A percentile compares a stretch with the other conserved stretches of the same genome.
Evolutionary conservation across 805 yeast species (phyloP).

Genomic region (Kurtzmaniella cleridarum): DNA sequence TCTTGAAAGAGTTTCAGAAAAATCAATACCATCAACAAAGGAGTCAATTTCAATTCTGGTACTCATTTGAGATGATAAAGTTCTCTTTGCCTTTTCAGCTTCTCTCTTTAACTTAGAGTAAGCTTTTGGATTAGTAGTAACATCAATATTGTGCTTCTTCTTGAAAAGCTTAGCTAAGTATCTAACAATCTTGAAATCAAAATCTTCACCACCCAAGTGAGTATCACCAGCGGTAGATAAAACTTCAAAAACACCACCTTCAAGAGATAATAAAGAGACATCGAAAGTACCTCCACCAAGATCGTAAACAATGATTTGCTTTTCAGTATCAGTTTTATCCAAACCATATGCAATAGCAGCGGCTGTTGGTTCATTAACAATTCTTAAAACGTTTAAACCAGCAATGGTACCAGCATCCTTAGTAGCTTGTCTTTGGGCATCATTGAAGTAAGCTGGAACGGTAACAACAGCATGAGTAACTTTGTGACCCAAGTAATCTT

Average conservation of each 20-base stretch:
- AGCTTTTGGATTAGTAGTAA: conserved; percentile 37
- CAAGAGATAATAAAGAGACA: conserved; percentile 82
- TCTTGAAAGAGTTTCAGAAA: conserved; percentile 42
- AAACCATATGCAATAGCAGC: conserved; percentile 66
- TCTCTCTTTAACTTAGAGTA: conserved; percentile 43
- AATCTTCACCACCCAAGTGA: conserved; percentile 49
- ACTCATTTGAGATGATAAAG: conserved; percentile 41
- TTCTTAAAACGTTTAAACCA: conserved; percentile 90
- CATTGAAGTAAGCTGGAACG: conserved; percentile 96
- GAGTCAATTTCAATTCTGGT: conserved; percentile 42
- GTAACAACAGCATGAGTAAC: conserved; percentile 87
- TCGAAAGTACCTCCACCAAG: conserved; percentile 62
- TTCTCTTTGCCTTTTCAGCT: conserved; percentile 46
- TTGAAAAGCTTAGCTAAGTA: conserved; percentile 39
- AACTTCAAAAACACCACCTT: conserved; percentile 51
- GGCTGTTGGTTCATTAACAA: conserved; percentile 89
- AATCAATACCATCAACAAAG: conserved; percentile 44
- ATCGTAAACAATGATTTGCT: conserved; percentile 43
- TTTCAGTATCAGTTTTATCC: conserved; percentile 51
- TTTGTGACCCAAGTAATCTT: conserved; percentile 59
- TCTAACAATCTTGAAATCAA: conserved; percentile 40
- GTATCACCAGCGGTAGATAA: conserved; percentile 47
- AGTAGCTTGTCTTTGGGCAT: conserved; percentile 97
- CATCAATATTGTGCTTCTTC: conserved; percentile 41
- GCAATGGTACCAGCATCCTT: conserved; percentile 97